Evolutionary conservation across 495 filamentous ascomycete species (phyloP), one percentile per base, ranked within the genome.

Genomic region (Xylaria nigripes): DNA sequence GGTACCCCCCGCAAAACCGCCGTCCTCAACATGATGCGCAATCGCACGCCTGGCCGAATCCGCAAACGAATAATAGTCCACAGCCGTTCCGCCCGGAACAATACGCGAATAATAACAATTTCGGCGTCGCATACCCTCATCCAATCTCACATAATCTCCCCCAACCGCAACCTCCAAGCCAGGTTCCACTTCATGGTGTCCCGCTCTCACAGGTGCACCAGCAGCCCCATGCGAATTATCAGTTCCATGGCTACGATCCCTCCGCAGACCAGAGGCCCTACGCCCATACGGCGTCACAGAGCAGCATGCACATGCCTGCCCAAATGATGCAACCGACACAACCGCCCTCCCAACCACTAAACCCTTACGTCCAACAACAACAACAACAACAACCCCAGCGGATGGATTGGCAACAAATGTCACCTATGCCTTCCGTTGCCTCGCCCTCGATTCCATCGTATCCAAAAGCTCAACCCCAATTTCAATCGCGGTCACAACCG

Each of bases 1-100:
- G 61, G 46, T 76, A 67, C 59, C 63, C 63, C 62, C 71, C 74
- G 53, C 64, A 68, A 52, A 57, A 45, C 46, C 65, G 38, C 48
- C 65, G 65, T 50, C 55, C 58, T 23, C 62, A 65, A 42, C 45
- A 54, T 51, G 49, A 48, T 45, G 57, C 55, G 41, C 49, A 55
- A 30, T 43, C 55, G 50, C 60, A 59, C 16, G 51, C 56, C 46
- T 64, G 64, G 61, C 49, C 57, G 15, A 61, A 49, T 25, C 54
- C 59, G 18, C 46, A 48, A 15, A 34, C 30, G 30, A 48, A 38
- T n/a, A 27, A 27, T 18, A 13, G 9, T 16, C 46, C 27, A 2
- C 46, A 48, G 6, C 54, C 43, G 45, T 47, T 23, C 13, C 54
- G 44, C 13, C 34, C 23, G 13, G 23, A 18, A 15, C 54, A 56